Conservation (phyloP, 2,329 filamentous ascomycete genomes). For the Stachybotrys echinatus region DNA sequence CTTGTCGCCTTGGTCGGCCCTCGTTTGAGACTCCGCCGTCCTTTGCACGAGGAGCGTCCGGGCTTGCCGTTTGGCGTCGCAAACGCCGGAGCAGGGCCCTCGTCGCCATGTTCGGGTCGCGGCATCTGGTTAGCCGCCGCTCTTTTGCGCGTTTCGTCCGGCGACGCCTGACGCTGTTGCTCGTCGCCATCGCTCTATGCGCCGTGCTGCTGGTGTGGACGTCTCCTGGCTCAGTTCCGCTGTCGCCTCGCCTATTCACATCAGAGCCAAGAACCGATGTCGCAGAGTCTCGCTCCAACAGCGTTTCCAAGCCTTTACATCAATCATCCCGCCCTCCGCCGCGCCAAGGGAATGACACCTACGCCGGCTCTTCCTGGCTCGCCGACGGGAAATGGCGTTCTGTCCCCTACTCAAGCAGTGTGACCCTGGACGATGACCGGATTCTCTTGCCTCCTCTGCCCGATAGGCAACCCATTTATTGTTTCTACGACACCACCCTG, state of each 20-base stretch:
- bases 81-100: not conserved
- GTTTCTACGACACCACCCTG: constrained; percentile 73
- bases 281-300: constrained; percentile 41
- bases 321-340: constrained; percentile 66
- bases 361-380: constrained; percentile 78
- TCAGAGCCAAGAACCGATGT: constrained; percentile 46
- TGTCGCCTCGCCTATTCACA: constrained; percentile 39
- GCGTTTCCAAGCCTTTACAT: constrained; percentile 60
- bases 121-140: constrained; percentile 35
- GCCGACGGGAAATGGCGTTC: constrained; percentile 86
- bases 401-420: constrained; percentile 73
- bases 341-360: constrained; percentile 71
- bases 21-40: not conserved
- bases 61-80: not conserved
- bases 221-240: constrained; percentile 42
- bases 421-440: constrained; percentile 76
- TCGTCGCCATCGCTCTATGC: constrained; percentile 46
- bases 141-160: constrained; percentile 45
- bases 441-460: constrained; percentile 74
- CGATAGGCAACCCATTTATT: constrained; percentile 73
- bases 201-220: constrained; percentile 50
- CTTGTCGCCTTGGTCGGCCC: no score
- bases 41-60: not conserved
- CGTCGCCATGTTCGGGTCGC: constrained; percentile 20
- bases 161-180: constrained; percentile 46